phyloP scores from a whole-genome alignment of 2,329 filamentous ascomycete species.

The Anisogramma anomala region DNA sequence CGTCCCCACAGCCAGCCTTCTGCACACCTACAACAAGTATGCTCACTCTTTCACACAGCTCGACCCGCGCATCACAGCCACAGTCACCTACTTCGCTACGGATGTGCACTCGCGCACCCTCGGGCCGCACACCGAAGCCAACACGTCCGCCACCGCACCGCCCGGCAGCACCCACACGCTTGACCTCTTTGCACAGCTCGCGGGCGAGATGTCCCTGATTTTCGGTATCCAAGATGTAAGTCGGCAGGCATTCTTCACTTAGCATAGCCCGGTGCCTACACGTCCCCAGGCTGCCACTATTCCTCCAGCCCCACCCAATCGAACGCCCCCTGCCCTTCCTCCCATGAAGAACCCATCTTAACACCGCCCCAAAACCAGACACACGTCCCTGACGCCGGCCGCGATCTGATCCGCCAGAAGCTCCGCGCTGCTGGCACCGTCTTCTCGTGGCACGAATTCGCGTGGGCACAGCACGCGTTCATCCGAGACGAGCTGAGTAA shows the following conservation, averaged over 20 bases:
- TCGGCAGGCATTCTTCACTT: no score
- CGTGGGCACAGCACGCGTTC: slow-evolving; percentile 93
- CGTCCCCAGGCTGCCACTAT: no score
- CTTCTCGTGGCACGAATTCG: slow-evolving; percentile 78
- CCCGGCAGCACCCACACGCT: slow-evolving; percentile 19
- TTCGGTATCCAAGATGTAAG: slow-evolving; percentile 85
- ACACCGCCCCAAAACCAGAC: no score
- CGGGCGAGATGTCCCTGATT: slow-evolving; percentile 68
- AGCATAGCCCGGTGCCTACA: no score
- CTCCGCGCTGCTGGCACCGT: slow-evolving; percentile 62
- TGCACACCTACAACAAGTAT: no score
- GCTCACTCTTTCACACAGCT: slow-evolving; percentile 31
- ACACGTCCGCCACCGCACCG: slow-evolving; percentile 29
- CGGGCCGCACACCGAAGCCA: slow-evolving; percentile 44
- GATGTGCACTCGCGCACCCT: slow-evolving; percentile 75
- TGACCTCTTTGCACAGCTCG: slow-evolving; percentile 15
- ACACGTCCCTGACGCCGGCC: slow-evolving; percentile 72
- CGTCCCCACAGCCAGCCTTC: neutral
- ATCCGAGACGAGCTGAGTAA: slow-evolving; percentile 88
- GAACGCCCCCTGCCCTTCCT: no score
- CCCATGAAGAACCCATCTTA: no score
- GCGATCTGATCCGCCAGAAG: slow-evolving; percentile 73
- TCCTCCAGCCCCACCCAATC: no score
- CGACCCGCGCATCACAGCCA: slow-evolving; percentile 63
- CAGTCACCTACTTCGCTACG: slow-evolving; percentile 83